Base-by-base conservation (phyloP, 1,284 basidiomycete species). In the Sporisorium reilianum region DNA sequence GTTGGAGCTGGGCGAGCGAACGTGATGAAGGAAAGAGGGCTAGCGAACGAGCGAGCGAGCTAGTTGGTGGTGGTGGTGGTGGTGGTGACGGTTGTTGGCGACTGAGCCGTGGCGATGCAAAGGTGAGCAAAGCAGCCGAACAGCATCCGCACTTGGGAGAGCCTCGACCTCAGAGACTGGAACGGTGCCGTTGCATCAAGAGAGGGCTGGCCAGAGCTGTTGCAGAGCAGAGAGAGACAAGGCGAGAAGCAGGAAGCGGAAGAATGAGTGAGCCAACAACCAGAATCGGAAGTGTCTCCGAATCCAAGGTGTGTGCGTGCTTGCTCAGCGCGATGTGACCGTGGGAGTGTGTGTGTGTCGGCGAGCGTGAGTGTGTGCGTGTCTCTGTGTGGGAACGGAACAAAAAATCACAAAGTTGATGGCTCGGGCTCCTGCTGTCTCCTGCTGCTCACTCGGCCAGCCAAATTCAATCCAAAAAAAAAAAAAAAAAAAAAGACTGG, bases 241-340 rank as follows among this genome's bases (percentile, higher is more conserved):
- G 3, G 38, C 18, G 38, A 41, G 38, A 20, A 26, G 5, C 5
- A 45, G 42, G 16, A 30, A 46, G 26, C 12, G 45, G 28, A 26
- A 32, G 28, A 30, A 12, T 12, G 46, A 30, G 26, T 20, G 7
- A 48, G 30, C 28, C 2, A 20, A 48, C 3, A 16, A 20, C n/a
- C n/a, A n/a, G n/a, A 30, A 12, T 40, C 49, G 49, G 36, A 40
- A 45, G 53, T 23, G 53, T 34, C 28, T 34, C 32, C 40, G 28
- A 52, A 45, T 36, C 20, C 18, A 56, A 56, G 28, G 5, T 30
- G 14, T 6, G 16, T 11, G 26, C 10, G 59, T 42, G 51, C 23
- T 34, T 54, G 45, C 32, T 34, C 25, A 45, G 42, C 51, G 44
- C 51, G n/a, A 44, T 58, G 46, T 50, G 45, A 14, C 36, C 30